Conservation (phyloP, 2,329 filamentous ascomycete genomes). For the Fusarium sp. region DNA sequence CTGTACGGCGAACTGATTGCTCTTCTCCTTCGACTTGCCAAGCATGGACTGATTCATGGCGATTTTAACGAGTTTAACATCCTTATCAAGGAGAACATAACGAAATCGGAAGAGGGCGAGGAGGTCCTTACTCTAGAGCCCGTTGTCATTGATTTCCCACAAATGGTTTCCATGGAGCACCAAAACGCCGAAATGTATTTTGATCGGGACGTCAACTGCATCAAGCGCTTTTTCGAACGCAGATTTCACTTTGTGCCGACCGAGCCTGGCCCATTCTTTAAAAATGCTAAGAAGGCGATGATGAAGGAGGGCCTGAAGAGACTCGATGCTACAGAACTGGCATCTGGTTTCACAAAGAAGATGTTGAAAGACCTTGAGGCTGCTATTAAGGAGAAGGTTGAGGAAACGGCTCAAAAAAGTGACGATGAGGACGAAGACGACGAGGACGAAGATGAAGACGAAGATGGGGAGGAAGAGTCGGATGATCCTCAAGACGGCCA, state of each 20-base stretch:
- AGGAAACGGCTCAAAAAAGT: conserved; percentile 55
- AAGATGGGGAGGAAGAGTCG: conserved; percentile 42
- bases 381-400: conserved; percentile 85
- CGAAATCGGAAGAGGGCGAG: conserved; percentile 54
- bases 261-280: conserved; percentile 85
- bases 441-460: conserved; percentile 49
- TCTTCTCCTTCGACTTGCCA: conserved; percentile 85
- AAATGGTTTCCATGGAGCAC: conserved; percentile 97
- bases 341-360: conserved; percentile 95
- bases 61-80: conserved; percentile 99
- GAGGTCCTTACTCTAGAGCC: conserved; percentile 71
- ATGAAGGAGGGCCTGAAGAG: conserved; percentile 73
- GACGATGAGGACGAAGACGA: conserved; percentile 49
- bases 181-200: conserved; percentile 97
- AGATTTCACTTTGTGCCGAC: conserved; percentile 89
- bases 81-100: conserved; percentile 80
- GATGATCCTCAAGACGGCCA: conserved; percentile 38
- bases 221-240: conserved; percentile 92
- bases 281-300: conserved; percentile 81
- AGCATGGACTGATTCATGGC: conserved; percentile 91
- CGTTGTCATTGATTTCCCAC: conserved; percentile 95
- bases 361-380: conserved; percentile 94
- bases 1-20: conserved; percentile 93
- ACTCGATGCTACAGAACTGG: conserved; percentile 88
- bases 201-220: conserved; percentile 92